A percentile compares a stretch with the other conserved stretches of the same genome.
Conservation (phyloP, 495 filamentous ascomycete species). For the Xylaria palmicola region DNA sequence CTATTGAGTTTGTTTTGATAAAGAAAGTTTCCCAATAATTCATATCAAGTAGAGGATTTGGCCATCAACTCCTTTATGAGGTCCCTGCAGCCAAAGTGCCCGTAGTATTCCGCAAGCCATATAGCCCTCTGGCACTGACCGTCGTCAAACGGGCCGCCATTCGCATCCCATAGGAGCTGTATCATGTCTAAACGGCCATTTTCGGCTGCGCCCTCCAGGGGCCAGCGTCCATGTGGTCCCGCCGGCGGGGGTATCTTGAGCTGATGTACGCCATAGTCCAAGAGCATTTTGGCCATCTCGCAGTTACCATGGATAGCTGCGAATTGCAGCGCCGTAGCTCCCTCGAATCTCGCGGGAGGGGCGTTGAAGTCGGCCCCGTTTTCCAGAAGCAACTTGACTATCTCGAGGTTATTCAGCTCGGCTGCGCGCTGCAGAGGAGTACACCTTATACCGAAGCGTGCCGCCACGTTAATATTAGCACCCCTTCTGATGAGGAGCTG, state of each 20-base stretch:
- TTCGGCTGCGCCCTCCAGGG: conserved; percentile 20
- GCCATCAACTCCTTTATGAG: conserved; percentile 14
- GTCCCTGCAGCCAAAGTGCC: conserved; percentile 16
- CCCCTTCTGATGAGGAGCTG: background rate
- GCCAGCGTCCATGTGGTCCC: conserved; percentile 15
- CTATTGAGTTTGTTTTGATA: no score
- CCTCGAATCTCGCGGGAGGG: background rate
- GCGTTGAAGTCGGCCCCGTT: background rate
- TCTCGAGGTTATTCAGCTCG: background rate
- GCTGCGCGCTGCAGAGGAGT: background rate
- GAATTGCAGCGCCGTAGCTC: background rate
- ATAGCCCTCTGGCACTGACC: conserved; percentile 18
- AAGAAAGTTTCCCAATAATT: no score
- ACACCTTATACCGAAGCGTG: background rate
- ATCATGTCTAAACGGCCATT: conserved; percentile 24
- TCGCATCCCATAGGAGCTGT: conserved; percentile 10
- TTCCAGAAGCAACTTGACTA: background rate
- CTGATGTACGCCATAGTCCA: background rate
- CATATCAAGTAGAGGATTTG: no score
- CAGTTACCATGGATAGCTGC: background rate
- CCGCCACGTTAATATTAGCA: background rate
- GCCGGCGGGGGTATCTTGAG: background rate
- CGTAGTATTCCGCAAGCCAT: conserved; percentile 8
- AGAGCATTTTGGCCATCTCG: background rate
- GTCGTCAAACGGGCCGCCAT: conserved; percentile 8